Conservation (phyloP, 2,329 filamentous ascomycete species). For the Ceratocystis harringtonii region DNA sequence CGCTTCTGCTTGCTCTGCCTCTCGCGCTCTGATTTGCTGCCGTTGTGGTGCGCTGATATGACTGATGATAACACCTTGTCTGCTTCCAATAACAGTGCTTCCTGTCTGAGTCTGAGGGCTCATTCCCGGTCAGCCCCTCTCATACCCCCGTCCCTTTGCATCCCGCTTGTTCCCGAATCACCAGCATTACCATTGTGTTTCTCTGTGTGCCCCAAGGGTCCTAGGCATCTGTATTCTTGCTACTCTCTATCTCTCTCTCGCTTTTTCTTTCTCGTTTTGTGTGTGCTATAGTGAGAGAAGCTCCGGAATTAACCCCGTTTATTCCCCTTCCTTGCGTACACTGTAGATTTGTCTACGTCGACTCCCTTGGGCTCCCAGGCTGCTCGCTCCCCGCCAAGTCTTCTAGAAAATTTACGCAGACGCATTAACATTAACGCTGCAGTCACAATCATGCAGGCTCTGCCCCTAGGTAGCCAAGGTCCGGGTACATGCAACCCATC, state of each 20-base stretch:
- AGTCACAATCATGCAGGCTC: neutral
- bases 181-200: neutral
- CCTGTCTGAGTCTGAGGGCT: neutral
- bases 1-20: neutral
- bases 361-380: too few relatives aligned
- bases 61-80: too few relatives aligned
- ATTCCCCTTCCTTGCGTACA: too few relatives aligned
- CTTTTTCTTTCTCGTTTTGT: neutral
- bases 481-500: neutral
- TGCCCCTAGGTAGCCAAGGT: neutral
- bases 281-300: neutral
- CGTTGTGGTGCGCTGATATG: neutral
- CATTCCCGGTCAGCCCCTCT: neutral
- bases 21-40: neutral
- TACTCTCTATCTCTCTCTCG: too few relatives aligned
- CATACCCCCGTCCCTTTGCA: neutral
- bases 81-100: too few relatives aligned
- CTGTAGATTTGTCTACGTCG: too few relatives aligned
- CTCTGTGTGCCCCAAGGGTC: too few relatives aligned
- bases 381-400: neutral
- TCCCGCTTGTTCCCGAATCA: neutral
- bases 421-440: neutral
- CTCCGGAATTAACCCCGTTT: too few relatives aligned
- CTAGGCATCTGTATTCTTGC: too few relatives aligned
- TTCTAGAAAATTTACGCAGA: neutral